Conservation (phyloP, 2,329 filamentous ascomycete species). For the Phialophora tarda region DNA sequence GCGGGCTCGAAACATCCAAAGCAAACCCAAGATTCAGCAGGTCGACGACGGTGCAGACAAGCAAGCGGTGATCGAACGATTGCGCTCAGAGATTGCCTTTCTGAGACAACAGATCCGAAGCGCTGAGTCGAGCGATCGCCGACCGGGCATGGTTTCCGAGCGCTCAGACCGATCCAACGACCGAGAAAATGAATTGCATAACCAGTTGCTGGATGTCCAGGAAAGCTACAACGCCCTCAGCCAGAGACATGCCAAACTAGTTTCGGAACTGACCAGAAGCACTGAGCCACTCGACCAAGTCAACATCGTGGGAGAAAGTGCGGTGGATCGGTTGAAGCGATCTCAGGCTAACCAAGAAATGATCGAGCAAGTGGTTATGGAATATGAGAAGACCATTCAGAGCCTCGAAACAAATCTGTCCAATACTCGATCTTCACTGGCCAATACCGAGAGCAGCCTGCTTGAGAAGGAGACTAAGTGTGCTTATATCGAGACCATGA, state of each 20-base stretch:
- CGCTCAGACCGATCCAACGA: conserved; percentile 79
- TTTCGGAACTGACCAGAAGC: conserved; percentile 88
- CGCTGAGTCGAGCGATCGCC: conserved; percentile 70
- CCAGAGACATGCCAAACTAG: conserved; percentile 91
- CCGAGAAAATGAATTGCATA: conserved; percentile 87
- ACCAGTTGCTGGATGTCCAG: conserved; percentile 87
- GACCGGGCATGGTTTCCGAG: conserved; percentile 65
- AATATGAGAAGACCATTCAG: conserved; percentile 99
- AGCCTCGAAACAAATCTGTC: conserved; percentile 88
- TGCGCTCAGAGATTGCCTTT: conserved; percentile 93
- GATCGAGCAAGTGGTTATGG: conserved; percentile 92
- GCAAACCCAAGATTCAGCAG: conserved; percentile 94
- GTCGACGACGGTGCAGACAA: conserved; percentile 88
- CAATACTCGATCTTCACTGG: conserved; percentile 81
- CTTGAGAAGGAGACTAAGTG: conserved; percentile 94
- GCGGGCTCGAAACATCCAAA: conserved; percentile 93
- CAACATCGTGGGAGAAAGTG: conserved; percentile 73
- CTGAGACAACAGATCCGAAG: conserved; percentile 90
- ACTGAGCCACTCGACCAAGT: conserved; percentile 63
- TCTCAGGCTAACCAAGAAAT: conserved; percentile 96
- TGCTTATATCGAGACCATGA: conserved; percentile 90
- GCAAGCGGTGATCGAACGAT: conserved; percentile 86
- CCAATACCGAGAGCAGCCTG: conserved; percentile 81
- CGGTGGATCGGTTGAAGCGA: conserved; percentile 85
- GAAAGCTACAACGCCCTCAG: conserved; percentile 94